Base-by-base conservation (phyloP, 1,284 basidiomycete genomes). In the Cryptococcus hybrid region DNA sequence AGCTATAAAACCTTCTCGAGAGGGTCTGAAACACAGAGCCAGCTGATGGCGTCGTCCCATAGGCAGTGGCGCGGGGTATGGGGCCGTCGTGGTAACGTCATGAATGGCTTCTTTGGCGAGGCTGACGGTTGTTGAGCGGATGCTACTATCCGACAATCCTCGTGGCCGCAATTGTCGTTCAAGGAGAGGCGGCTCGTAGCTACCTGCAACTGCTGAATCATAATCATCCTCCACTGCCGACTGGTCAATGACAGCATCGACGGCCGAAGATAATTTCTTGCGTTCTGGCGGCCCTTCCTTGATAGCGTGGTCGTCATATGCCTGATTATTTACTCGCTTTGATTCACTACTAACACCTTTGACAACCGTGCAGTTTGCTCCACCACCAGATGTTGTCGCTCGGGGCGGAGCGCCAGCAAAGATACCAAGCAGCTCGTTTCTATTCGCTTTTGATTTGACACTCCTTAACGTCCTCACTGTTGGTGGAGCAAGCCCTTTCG, bases 141-240 rank as follows among this genome's bases (percentile, higher is more conserved):
- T 92, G 1, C 90, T 92, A 5, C 91, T 92, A 73, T 96, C 93
- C 1, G 88, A 91, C 43, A 95, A 77, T 1, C 91, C 90, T 53
- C 92, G 83, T 13, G 88, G 83, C 24, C 86, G 84, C 5, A 94
- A 80, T 5, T 85, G 86, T 34, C 87, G 84, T 56, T 88, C 82
- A n/a, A 87, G 76, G 11, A 80, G 58, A 46, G 74, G 80, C 67
- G 71, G 79, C 70, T 73, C 72, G n/a, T 71, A 64, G 11, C 64
- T 76, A 44, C 78, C 80, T 35, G 79, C 75, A 1, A 52, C 13
- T 7, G 47, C 24, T n/a, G 43, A 34, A 34, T 53, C 50, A 34
- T 51, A 24, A 18, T 56, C 56, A 5, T 69, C 63, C 39, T 66
- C 67, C 8, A 71, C 64, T 7, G 75, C 67, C 18, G 80, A 75